phyloP scores from a whole-genome alignment of 2,329 filamentous ascomycete species.

The Diaporthe longicolla region DNA sequence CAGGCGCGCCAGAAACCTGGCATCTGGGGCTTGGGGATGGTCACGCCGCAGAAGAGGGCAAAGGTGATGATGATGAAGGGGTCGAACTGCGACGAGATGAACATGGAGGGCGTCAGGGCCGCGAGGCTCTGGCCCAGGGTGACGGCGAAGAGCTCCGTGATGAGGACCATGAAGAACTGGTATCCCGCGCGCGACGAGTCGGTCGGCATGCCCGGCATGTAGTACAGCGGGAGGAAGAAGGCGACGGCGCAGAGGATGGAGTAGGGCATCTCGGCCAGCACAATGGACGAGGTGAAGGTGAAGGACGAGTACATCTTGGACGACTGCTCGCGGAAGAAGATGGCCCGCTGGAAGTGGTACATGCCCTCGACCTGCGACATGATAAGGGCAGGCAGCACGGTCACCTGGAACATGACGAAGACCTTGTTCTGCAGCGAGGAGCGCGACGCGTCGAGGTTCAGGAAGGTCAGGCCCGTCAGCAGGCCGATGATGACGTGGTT shows the following conservation, averaged over 20 bases:
- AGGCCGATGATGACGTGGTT: constrained; percentile 85
- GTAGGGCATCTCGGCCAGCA: constrained; percentile 90
- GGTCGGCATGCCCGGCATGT: constrained; percentile 80
- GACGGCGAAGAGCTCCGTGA: constrained; percentile 88
- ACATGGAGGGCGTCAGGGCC: constrained; percentile 82
- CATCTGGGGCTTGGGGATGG: constrained; percentile 83
- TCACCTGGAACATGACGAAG: constrained; percentile 92
- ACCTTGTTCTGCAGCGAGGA: constrained; percentile 86
- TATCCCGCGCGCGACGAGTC: constrained; percentile 80
- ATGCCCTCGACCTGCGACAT: constrained; percentile 88
- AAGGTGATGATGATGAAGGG: constrained; percentile 88
- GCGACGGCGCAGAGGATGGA: constrained; percentile 82
- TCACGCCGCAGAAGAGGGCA: constrained; percentile 89
- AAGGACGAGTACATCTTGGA: constrained; percentile 89
- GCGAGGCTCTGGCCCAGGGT: constrained; percentile 84
- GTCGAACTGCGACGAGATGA: constrained; percentile 84
- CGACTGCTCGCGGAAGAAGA: constrained; percentile 89
- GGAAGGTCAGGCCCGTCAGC: constrained; percentile 83
- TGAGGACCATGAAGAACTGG: constrained; percentile 87
- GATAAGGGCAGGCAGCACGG: constrained; percentile 86
- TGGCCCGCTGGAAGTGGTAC: constrained; percentile 83
- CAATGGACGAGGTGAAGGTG: constrained; percentile 82
- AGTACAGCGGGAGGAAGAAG: constrained; percentile 90
- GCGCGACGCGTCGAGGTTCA: constrained; percentile 82
- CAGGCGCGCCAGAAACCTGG: constrained; percentile 83